Conservation (phyloP, 1,284 basidiomycete genomes). For the Fomitopsis betulina region DNA sequence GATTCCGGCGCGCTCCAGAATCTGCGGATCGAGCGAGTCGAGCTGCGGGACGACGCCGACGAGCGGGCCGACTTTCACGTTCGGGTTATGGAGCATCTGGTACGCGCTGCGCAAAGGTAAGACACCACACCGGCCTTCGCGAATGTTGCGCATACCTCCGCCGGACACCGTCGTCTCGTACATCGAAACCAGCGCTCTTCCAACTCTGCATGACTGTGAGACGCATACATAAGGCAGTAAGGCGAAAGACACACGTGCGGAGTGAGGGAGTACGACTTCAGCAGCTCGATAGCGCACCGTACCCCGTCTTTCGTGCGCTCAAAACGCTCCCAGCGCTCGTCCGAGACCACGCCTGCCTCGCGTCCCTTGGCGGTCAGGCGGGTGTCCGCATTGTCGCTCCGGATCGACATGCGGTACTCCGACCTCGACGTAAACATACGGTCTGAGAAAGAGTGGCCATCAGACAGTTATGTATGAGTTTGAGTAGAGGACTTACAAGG, state of each 20-base stretch:
- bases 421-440: slow-evolving; percentile 92
- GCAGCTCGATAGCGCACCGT: slow-evolving; percentile 41
- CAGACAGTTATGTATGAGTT: background rate
- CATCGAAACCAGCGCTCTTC: slow-evolving; percentile 49
- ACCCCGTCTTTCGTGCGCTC: slow-evolving; percentile 45
- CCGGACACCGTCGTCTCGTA: slow-evolving; percentile 55
- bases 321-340: slow-evolving; percentile 58
- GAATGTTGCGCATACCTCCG: slow-evolving; percentile 42
- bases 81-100: slow-evolving; percentile 68
- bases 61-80: slow-evolving; percentile 46
- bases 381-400: slow-evolving; percentile 85
- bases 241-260: slow-evolving; percentile 46
- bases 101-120: slow-evolving; percentile 54
- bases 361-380: slow-evolving; percentile 71
- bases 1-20: slow-evolving; percentile 61
- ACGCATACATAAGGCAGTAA: background rate
- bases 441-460: slow-evolving; percentile 39
- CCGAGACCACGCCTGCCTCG: slow-evolving; percentile 55
- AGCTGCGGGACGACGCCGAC: slow-evolving; percentile 52
- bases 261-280: slow-evolving; percentile 47
- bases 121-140: background rate
- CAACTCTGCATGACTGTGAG: slow-evolving; percentile 42
- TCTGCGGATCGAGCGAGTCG: slow-evolving; percentile 41
- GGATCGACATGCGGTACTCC: slow-evolving; percentile 83
- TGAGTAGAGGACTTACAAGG: slow-evolving; percentile 55